Conservation (phyloP, 345 rosid genomes). For the Brassica carinata region DNA sequence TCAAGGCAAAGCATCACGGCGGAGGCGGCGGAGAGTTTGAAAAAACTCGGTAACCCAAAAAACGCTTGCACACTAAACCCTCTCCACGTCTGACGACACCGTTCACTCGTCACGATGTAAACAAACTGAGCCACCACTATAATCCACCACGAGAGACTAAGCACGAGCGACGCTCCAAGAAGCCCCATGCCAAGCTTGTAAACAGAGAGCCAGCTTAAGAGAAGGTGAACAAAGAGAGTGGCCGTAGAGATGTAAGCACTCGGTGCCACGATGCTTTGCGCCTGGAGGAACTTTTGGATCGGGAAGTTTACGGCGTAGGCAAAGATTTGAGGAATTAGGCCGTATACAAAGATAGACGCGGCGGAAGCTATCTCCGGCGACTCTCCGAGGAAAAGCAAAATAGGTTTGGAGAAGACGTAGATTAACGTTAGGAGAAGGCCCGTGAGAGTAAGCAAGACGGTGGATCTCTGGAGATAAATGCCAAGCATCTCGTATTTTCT, state of each 20-base stretch:
- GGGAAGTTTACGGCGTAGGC: conserved; percentile 66
- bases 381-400: conserved; percentile 54
- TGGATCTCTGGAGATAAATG: conserved; percentile 60
- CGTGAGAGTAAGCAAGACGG: conserved; percentile 52
- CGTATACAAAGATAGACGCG: conserved; percentile 57
- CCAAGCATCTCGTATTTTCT: conserved; percentile 56
- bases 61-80: conserved; percentile 57
- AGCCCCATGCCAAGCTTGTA: conserved; percentile 50
- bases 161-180: conserved; percentile 55
- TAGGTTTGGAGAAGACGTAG: conserved; percentile 51
- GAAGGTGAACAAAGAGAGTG: conserved; percentile 45
- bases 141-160: conserved; percentile 65
- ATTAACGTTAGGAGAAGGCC: conserved; percentile 48
- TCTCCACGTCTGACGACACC: conserved; percentile 50
- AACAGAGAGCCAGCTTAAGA: conserved; percentile 49
- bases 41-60: conserved; percentile 46
- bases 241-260: conserved; percentile 58
- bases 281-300: conserved; percentile 59
- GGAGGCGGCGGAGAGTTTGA: conserved; percentile 61
- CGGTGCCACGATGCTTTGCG: conserved; percentile 63
- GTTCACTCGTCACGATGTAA: conserved; percentile 48
- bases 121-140: conserved; percentile 55
- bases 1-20: conserved; percentile 71
- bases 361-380: conserved; percentile 58
- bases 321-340: conserved; percentile 64